phyloP scores from a whole-genome alignment of 768 basidiomycete species.

The Pholiota microspora region DNA sequence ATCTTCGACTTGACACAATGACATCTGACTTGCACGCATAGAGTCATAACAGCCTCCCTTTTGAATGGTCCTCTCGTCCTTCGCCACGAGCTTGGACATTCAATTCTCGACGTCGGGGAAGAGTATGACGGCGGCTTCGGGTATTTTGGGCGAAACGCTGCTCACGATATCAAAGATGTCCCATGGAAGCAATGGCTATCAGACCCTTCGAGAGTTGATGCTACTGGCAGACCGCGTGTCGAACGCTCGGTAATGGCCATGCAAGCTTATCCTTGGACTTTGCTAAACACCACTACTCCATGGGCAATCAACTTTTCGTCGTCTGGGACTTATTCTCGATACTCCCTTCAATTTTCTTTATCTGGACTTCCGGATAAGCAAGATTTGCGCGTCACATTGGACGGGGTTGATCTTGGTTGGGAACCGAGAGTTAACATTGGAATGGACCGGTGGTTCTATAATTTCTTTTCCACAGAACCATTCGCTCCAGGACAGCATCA shows the following conservation, averaged over 20 bases:
- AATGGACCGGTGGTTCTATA: slow-evolving; percentile 76
- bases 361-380: slow-evolving; percentile 58
- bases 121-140: slow-evolving; percentile 80
- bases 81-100: slow-evolving; percentile 80
- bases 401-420: slow-evolving; percentile 63
- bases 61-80: slow-evolving; percentile 75
- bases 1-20: no score
- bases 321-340: slow-evolving; percentile 58
- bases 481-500: slow-evolving; percentile 54
- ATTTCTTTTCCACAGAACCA: slow-evolving; percentile 40
- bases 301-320: slow-evolving; percentile 64
- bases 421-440: slow-evolving; percentile 52
- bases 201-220: slow-evolving; percentile 18
- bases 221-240: slow-evolving; percentile 31
- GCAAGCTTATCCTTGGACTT: slow-evolving; percentile 74
- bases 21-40: slow-evolving; percentile 21
- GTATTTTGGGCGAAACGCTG: slow-evolving; percentile 71
- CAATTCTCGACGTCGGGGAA: slow-evolving; percentile 75
- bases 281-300: slow-evolving; percentile 57
- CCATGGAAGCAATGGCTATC: slow-evolving; percentile 78
- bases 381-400: slow-evolving; percentile 59
- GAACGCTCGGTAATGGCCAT: slow-evolving; percentile 76
- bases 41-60: slow-evolving; percentile 72
- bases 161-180: slow-evolving; percentile 40
- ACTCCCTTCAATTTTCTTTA: slow-evolving; percentile 68